Conservation (phyloP, 2,329 filamentous ascomycete species). For the Metarhizium robertsii region DNA sequence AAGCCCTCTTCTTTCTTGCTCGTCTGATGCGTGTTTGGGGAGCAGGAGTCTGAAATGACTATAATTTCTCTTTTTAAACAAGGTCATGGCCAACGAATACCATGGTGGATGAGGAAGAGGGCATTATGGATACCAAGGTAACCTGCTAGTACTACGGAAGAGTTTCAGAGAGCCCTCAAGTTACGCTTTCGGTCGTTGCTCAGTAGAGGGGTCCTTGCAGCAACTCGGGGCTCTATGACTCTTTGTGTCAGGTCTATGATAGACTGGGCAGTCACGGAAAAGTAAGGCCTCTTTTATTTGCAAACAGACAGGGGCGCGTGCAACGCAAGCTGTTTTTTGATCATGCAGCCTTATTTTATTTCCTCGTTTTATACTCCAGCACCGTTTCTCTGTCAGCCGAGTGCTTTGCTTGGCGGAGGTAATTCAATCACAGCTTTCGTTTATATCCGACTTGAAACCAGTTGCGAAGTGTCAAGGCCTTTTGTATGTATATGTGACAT, state of each 20-base stretch:
- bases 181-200: neutral
- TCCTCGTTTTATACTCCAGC: slow-evolving; percentile 21
- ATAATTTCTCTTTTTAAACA: neutral
- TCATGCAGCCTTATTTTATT: slow-evolving; percentile 25
- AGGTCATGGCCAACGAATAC: slow-evolving; percentile 18
- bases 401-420: slow-evolving; percentile 34
- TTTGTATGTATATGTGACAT: neutral
- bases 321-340: slow-evolving; percentile 14
- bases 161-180: neutral
- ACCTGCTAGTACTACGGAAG: slow-evolving; percentile 9
- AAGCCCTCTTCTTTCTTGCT: slow-evolving; percentile 17
- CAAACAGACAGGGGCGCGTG: neutral
- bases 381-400: slow-evolving; percentile 22
- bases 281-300: slow-evolving; percentile 1
- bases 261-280: slow-evolving; percentile 3
- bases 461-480: neutral
- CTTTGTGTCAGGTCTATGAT: neutral
- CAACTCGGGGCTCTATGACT: neutral
- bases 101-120: slow-evolving; percentile 12
- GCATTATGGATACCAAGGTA: slow-evolving; percentile 22
- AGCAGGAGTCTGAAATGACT: slow-evolving; percentile 24
- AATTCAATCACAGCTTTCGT: slow-evolving; percentile 30
- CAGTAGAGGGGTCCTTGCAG: neutral
- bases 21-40: slow-evolving; percentile 19
- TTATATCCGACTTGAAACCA: neutral